Evolutionary conservation across 768 basidiomycete genomes (phyloP).

Genomic region (Suillus bovinus): DNA sequence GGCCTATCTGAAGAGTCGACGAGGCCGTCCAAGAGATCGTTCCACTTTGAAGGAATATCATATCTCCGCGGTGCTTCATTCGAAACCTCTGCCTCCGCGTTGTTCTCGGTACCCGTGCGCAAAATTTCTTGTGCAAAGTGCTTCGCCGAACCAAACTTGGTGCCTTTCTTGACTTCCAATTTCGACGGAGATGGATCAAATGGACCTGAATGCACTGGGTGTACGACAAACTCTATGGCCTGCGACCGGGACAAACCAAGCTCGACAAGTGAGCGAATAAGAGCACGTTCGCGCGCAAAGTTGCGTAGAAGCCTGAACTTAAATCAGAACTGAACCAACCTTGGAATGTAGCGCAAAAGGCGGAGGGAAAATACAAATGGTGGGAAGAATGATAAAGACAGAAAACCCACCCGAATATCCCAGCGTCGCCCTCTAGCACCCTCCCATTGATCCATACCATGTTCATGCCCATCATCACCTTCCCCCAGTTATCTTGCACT

Average conservation of each 20-base stretch:
- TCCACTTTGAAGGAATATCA: conserved; percentile 56
- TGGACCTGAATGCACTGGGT: conserved; percentile 50
- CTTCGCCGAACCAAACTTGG: conserved; percentile 16
- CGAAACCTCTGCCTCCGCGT: conserved; percentile 55
- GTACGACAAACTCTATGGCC: conserved; percentile 73
- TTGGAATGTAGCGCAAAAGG: background rate
- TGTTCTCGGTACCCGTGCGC: conserved; percentile 27
- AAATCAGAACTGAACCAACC: background rate
- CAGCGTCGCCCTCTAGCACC: conserved; percentile 63
- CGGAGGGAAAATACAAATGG: background rate
- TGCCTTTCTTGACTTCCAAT: background rate
- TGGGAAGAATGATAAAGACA: background rate
- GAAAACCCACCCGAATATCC: conserved; percentile 44
- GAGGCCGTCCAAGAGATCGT: conserved; percentile 55
- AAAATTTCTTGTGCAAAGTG: conserved; percentile 4
- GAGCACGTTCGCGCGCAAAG: conserved; percentile 67
- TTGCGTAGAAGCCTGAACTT: conserved; percentile 58
- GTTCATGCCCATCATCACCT: conserved; percentile 52
- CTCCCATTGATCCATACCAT: conserved; percentile 84
- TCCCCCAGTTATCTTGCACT: conserved; percentile 53
- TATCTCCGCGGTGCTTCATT: conserved; percentile 72
- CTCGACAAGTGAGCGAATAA: conserved; percentile 57
- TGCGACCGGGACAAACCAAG: conserved; percentile 65
- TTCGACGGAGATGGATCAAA: conserved; percentile 3
- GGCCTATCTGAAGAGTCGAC: conserved; percentile 87